phyloP scores from a whole-genome alignment of 148 eudicot species.

The Arctostaphylos glauca region DNA sequence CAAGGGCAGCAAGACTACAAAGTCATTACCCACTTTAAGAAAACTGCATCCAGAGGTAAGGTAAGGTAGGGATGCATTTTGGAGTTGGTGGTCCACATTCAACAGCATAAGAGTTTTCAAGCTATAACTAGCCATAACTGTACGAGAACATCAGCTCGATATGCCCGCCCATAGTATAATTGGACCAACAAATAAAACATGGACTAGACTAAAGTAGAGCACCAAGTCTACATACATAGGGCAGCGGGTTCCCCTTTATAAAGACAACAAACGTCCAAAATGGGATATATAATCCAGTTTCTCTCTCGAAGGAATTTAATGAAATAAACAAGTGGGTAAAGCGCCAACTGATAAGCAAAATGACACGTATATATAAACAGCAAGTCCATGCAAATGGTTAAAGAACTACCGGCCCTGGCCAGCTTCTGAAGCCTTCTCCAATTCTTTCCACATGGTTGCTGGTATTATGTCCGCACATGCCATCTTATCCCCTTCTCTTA shows the following conservation, averaged over 20 bases:
- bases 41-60: not conserved
- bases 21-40: not conserved
- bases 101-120: not conserved
- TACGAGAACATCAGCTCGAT: not conserved
- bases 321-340: not conserved
- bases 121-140: not conserved
- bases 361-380: not conserved
- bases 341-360: not conserved
- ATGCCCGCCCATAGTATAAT: not conserved
- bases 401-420: conserved; percentile 52
- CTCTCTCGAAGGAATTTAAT: not conserved
- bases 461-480: conserved; percentile 93
- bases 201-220: not conserved
- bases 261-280: conserved; percentile 3
- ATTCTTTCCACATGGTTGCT: conserved; percentile 48
- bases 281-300: not conserved
- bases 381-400: not conserved
- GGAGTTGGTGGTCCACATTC: not conserved
- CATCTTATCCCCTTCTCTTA: conserved; percentile 74
- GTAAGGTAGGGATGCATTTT: not conserved
- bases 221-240: not conserved
- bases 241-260: not conserved
- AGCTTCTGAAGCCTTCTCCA: conserved; percentile 40
- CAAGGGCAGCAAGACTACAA: not conserved
- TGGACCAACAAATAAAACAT: not conserved